Base-by-base conservation (phyloP, 371 early-diverging fungal genomes). In the Dichotomocladium elegans region DNA sequence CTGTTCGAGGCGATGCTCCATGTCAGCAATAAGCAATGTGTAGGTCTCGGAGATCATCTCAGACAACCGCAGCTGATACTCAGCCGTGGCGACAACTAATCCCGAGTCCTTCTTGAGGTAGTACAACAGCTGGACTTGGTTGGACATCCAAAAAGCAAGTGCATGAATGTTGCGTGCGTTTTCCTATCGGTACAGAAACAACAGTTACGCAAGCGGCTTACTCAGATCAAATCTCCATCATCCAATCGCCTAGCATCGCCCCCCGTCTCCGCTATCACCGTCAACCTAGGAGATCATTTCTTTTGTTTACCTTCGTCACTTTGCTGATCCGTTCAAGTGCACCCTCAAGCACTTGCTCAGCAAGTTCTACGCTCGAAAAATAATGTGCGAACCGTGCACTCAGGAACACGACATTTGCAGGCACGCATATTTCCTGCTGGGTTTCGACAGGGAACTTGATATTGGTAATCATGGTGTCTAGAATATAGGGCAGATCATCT, bases 311-410 rank as follows among this genome's bases (percentile, higher is more conserved):
- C 78, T 81, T 79, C n/a, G 85, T 70, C n/a, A 60, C 64, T n/a
- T 57, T 45, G 24, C 77, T 69, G 47, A 95, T 87, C 4, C 81
- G 70, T 0, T 65, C 64, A 10, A 91, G 42, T 4, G 86, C 79
- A 1, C 80, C 81, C 15, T 77, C 76, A 21, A 93, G 63, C 4
- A 94, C 79, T 41, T 79, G 73, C 33, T 87, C 80, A 15, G 92
- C 62, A 7, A 94, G 68, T 27, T 91, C 93, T 0, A 73, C 60
- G 43, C 81, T 75, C 29, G 89, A 83, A 60, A 80, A 90, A 56
- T 92, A 86, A 62, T 82, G 85, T 21, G 95, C 93, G 65, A 90
- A 96, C 37, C 97, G 78, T 17, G 94, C 89, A 30, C 88, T 85
- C 28, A 96, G 72, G 61, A 94, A 93, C 11, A 95, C 65, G 31